A percentile compares a stretch with the other conserved stretches of the same genome.
phyloP scores from a whole-genome alignment of 208 protist genomes.

The Acanthamoeba rhysodes region DNA sequence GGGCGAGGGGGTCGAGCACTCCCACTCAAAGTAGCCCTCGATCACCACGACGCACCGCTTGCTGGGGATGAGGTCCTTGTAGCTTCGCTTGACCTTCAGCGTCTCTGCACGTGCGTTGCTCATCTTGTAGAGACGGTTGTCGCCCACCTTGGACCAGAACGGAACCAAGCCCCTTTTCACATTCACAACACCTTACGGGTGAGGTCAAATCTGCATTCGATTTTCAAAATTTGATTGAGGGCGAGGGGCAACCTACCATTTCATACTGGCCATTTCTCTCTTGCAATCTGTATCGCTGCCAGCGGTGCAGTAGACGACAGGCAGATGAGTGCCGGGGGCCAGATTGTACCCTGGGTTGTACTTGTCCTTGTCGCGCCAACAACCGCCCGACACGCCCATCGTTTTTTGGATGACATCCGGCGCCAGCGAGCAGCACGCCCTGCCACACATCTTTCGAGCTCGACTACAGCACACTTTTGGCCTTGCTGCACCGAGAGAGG shows the following conservation, averaged over 20 bases:
- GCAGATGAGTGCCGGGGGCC: background rate
- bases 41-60: constrained; percentile 56
- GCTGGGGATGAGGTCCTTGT: constrained; percentile 13
- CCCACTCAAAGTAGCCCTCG: constrained; percentile 73
- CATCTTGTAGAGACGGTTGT: background rate
- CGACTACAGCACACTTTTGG: too few species aligned
- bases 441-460: constrained; percentile 47
- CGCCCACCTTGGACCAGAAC: constrained; percentile 56
- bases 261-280: constrained; percentile 56
- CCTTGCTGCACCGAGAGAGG: too few species aligned
- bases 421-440: constrained; percentile 67
- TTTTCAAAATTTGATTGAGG: background rate
- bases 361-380: constrained; percentile 46
- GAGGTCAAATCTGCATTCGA: background rate
- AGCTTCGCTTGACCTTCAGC: constrained; percentile 29
- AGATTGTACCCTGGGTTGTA: constrained; percentile 41
- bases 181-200: background rate
- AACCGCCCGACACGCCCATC: background rate
- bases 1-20: background rate
- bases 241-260: background rate
- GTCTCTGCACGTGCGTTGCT: constrained; percentile 63
- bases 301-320: constrained; percentile 25
- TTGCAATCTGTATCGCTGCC: background rate
- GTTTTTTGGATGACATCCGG: constrained; percentile 37
- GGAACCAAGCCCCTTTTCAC: constrained; percentile 34